These are phyloP conservation scores for Taiozyma sp. DNA, from an alignment of 1,139 yeast genomes.

Conservation along the genomic window DNA sequence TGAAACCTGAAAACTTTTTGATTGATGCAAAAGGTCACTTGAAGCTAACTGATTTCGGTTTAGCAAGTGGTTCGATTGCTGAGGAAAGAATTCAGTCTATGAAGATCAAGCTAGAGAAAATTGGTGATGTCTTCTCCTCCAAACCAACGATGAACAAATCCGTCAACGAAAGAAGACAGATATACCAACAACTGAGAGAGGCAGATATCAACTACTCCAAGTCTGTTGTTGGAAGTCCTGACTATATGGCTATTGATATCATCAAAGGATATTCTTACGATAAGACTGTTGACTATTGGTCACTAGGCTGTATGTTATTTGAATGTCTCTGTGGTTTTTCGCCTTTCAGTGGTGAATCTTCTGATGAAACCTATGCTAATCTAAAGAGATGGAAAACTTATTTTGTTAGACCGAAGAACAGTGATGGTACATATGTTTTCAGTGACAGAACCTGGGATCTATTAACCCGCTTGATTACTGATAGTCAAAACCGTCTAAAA, in stretches of 20 bases:
- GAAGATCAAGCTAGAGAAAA: conserved; percentile 79
- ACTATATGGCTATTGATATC: conserved; percentile 98
- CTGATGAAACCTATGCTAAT: conserved; percentile 93
- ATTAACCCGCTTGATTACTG: conserved; percentile 72
- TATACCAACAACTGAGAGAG: conserved; percentile 71
- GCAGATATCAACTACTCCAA: conserved; percentile 77
- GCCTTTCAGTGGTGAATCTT: conserved; percentile 91
- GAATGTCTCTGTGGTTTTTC: conserved; percentile 95
- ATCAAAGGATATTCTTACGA: conserved; percentile 84
- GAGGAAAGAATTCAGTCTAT: conserved; percentile 91
- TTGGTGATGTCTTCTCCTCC: conserved; percentile 55
- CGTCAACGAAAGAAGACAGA: conserved; percentile 81
- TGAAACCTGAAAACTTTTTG: conserved; percentile 95
- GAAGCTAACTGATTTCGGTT: conserved; percentile 94
- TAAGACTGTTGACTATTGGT: conserved; percentile 98
- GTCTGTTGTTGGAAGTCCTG: conserved; percentile 97
- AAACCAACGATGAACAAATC: conserved; percentile 60
- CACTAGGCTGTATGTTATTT: conserved; percentile 90
- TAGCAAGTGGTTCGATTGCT: conserved; percentile 95
- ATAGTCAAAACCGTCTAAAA: conserved; percentile 70
- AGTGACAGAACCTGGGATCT: conserved; percentile 97
- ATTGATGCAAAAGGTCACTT: conserved; percentile 95
- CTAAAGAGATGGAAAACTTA: conserved; percentile 91
- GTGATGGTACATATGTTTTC: conserved; percentile 86
- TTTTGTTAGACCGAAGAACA: conserved; percentile 85